Percentiles rank a stretch among this genome's conserved stretches.
These are phyloP conservation scores for Aspergillus persii DNA, from an alignment of 2,329 filamentous ascomycete species.

Conservation along the genomic window DNA sequence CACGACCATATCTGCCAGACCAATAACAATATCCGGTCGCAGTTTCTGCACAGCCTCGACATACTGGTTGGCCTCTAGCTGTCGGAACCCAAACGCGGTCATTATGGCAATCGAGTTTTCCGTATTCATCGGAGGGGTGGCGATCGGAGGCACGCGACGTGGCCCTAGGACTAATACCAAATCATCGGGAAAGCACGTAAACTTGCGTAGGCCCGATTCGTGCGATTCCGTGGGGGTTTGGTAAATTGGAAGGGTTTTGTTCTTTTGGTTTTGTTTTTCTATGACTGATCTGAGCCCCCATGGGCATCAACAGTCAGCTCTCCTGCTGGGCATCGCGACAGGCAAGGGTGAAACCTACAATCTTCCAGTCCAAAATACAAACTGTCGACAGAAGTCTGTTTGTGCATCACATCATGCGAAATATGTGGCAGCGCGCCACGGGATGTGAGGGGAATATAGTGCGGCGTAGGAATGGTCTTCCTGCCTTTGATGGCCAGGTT, in stretches of 20 bases:
- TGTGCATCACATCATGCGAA: conserved; percentile 75
- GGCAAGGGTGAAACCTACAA: conserved; percentile 60
- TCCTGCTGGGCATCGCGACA: neutral
- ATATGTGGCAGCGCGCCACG: conserved; percentile 84
- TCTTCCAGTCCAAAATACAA: conserved; percentile 87
- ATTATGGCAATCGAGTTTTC: conserved; percentile 71
- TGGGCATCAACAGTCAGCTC: conserved; percentile 31
- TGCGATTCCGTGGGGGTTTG: conserved; percentile 44
- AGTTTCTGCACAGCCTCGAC: conserved; percentile 62
- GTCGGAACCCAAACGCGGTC: conserved; percentile 82
- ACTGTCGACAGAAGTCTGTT: conserved; percentile 63
- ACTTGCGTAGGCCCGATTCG: conserved; percentile 66
- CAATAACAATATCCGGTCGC: conserved; percentile 75
- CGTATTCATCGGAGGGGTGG: conserved; percentile 66
- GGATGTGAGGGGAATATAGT: conserved; percentile 76
- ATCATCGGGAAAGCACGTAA: conserved; percentile 68
- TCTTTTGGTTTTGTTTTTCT: conserved; percentile 51
- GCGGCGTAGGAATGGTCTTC: conserved; percentile 73
- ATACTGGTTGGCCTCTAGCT: conserved; percentile 69
- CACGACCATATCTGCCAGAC: conserved; percentile 70
- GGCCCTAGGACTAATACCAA: conserved; percentile 71
- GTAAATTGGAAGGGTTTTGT: conserved; percentile 51
- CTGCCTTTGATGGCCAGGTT: conserved; percentile 62
- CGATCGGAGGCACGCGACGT: conserved; percentile 72
- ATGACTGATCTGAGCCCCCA: conserved; percentile 54